Evolutionary conservation across 225 moss, liverwort and hornwort species (phyloP), one percentile per base, ranked within the genome.

Genomic region (Pseudoscleropodium purum): DNA sequence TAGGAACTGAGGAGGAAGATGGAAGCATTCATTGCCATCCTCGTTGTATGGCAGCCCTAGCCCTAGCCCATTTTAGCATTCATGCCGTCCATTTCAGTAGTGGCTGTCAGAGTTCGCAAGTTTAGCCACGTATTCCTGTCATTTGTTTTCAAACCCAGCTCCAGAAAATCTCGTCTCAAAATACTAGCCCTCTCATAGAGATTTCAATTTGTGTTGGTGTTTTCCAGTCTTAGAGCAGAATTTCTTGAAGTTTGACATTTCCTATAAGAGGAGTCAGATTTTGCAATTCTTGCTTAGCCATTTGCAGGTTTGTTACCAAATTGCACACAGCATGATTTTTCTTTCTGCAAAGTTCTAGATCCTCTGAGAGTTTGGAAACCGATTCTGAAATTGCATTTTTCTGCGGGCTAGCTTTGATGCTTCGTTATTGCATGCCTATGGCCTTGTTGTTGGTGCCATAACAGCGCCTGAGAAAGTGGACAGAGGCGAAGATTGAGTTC

Each of bases 401-500:
- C 21, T 37, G 51, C n/a, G 11, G 21, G 29, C 23, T 21, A 5
- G 86, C 60, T 52, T n/a, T 52, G 77, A 77, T 64, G 31, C 52
- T 51, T 23, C 37, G 79, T 79, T 77, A 59, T 59, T 79, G 59
- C 17, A 67, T 84, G 70, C 47, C 84, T 72, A 60, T 67, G 51
- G 37, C 37, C 62, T 37, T 82, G 57, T 57, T 60, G 62, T 13
- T 75, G 74, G 39, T 88, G 85, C 67, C 81, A 85, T 54, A 80
- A 90, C 89, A 98, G 96, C 93, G 92, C 70, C 72, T 99, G 79
- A 90, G 89, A 29, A 84, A 90, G 65, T 99, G 99, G 99, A 89
- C 93, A 61, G 93, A 95, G 80, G 91, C 95, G 24, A 97, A 96
- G 88, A 76, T 92, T 49, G 92, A 92, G 36, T 78, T 92, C 65